A percentile compares a stretch with the other conserved stretches of the same genome.
Evolutionary conservation across 2,329 filamentous ascomycete genomes (phyloP).

Genomic region (Paradendryphiella salina): DNA sequence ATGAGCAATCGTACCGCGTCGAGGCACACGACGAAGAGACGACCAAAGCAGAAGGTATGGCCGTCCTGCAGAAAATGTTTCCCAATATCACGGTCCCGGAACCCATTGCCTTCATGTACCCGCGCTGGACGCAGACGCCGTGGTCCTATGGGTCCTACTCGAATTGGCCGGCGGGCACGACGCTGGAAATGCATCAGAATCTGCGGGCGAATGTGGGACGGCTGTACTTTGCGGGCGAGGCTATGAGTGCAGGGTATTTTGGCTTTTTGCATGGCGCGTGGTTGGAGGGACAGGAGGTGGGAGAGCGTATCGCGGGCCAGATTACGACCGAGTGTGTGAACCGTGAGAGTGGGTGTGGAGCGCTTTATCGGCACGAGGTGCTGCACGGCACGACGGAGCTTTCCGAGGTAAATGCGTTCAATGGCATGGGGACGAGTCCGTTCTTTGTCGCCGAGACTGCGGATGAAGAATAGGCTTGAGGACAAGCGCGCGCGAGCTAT

Average conservation of each 20-base stretch:
- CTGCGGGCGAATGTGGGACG: conserved; percentile 65
- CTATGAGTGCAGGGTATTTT: conserved; percentile 64
- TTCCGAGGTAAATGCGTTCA: conserved; percentile 34
- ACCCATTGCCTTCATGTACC: conserved; percentile 64
- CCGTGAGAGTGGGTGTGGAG: conserved; percentile 31
- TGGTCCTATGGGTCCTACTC: conserved; percentile 66
- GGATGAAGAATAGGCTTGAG: neutral
- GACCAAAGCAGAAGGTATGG: conserved; percentile 61
- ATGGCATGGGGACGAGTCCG: conserved; percentile 37
- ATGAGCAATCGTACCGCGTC: conserved; percentile 59
- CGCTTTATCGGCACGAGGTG: conserved; percentile 34
- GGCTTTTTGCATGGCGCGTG: conserved; percentile 62
- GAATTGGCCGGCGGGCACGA: conserved; percentile 68
- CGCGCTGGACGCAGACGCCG: conserved; percentile 58
- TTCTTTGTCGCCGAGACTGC: conserved; percentile 24
- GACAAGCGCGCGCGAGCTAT: neutral
- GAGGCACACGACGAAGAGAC: conserved; percentile 63
- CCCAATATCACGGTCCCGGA: conserved; percentile 60
- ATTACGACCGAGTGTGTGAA: conserved; percentile 33
- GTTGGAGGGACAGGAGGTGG: conserved; percentile 44
- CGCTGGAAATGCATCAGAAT: conserved; percentile 68
- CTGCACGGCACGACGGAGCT: conserved; percentile 38
- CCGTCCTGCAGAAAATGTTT: conserved; percentile 64
- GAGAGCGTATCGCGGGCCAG: conserved; percentile 36
- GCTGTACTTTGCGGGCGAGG: conserved; percentile 68